A percentile compares a stretch with the other conserved stretches of the same genome.
These are phyloP conservation scores for Candida taoyuanica DNA, from an alignment of 805 yeast genomes.

Conservation along the genomic window DNA sequence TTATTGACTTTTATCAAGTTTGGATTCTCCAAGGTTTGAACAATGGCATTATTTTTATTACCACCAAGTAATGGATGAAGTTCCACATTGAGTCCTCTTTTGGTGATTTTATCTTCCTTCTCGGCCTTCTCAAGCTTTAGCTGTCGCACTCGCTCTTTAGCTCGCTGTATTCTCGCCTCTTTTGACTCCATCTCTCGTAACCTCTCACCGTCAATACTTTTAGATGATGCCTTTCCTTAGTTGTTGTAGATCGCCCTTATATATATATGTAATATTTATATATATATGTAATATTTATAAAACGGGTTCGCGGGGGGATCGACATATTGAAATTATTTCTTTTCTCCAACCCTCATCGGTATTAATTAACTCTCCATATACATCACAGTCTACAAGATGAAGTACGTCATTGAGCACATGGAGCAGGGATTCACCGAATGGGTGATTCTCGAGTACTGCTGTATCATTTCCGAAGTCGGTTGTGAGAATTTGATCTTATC, in stretches of 20 bases:
- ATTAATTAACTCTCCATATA: too few species aligned
- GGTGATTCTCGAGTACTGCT: constrained; percentile 85
- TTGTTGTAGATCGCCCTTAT: too few species aligned
- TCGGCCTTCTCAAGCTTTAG: too few species aligned
- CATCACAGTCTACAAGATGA: too few species aligned
- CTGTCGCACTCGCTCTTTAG: neutral
- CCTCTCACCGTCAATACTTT: too few species aligned
- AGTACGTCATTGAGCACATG: constrained; percentile 95
- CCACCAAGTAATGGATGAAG: constrained; percentile 29
- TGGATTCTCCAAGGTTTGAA: constrained; percentile 18
- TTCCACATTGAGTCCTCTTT: constrained; percentile 26
- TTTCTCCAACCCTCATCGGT: too few species aligned
- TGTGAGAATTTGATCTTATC: constrained; percentile 67
- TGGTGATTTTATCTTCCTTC: constrained; percentile 15
- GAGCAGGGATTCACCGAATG: constrained; percentile 95
- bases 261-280: too few species aligned
- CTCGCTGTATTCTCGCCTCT: neutral
- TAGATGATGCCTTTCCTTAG: too few species aligned
- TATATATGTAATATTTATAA: too few species aligned
- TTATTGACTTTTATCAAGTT: constrained; percentile 19
- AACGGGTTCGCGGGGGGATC: too few species aligned
- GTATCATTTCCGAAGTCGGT: constrained; percentile 82
- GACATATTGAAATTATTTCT: too few species aligned
- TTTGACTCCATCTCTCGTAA: neutral
- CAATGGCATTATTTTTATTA: constrained; percentile 4